A percentile compares a stretch with the other conserved stretches of the same genome.
These are phyloP conservation scores for Tuber microsphaerosporum DNA, from an alignment of 495 filamentous ascomycete genomes.

Conservation along the genomic window DNA sequence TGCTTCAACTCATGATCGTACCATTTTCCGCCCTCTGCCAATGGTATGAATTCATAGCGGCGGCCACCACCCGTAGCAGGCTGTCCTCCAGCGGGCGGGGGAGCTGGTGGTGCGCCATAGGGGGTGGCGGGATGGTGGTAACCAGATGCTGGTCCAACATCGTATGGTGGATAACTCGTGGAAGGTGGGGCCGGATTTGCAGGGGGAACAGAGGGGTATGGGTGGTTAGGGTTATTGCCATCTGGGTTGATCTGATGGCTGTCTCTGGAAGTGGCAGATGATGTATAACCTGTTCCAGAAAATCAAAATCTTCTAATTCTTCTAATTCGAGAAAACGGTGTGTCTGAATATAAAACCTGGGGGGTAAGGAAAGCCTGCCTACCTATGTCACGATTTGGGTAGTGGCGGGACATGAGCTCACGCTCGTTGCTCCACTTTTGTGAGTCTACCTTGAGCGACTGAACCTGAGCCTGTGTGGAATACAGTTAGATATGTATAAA, in stretches of 20 bases:
- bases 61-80: background rate
- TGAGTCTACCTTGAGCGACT: slow-evolving; percentile 30
- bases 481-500: slow-evolving; percentile 10
- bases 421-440: slow-evolving; percentile 20
- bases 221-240: slow-evolving; percentile 4
- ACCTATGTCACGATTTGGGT: slow-evolving; percentile 12
- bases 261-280: slow-evolving; percentile 5
- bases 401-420: slow-evolving; percentile 3
- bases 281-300: slow-evolving; percentile 18
- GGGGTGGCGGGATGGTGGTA: background rate
- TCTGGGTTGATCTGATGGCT: slow-evolving; percentile 9
- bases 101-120: background rate
- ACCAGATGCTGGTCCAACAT: background rate
- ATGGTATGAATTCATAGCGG: slow-evolving; percentile 12
- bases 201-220: background rate
- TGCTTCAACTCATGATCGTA: slow-evolving; percentile 19
- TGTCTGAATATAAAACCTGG: background rate
- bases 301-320: slow-evolving; percentile 11
- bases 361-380: slow-evolving; percentile 7
- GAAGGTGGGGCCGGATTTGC: background rate
- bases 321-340: background rate
- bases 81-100: background rate
- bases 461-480: slow-evolving; percentile 28
- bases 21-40: slow-evolving; percentile 16
- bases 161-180: background rate